Conservation (phyloP, 2,329 filamentous ascomycete species). For the Trematosphaeria pertusa region DNA sequence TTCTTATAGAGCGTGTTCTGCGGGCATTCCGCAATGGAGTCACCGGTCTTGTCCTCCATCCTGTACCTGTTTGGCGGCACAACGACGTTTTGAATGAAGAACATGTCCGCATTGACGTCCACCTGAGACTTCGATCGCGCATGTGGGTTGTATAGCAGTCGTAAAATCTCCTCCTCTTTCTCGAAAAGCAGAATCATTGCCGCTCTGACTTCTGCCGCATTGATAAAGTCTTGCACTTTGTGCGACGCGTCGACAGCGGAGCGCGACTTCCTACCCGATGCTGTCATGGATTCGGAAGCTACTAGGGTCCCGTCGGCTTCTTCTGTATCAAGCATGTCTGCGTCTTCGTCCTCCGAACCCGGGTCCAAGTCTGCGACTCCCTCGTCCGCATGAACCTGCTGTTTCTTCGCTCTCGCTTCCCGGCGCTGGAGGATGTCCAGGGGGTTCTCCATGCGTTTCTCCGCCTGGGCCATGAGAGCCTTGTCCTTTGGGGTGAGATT, state of each 20-base stretch:
- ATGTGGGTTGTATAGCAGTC: slow-evolving; percentile 83
- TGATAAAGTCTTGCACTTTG: slow-evolving; percentile 74
- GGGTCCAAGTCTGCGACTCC: slow-evolving; percentile 69
- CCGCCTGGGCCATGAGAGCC: slow-evolving; percentile 74
- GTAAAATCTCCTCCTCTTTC: slow-evolving; percentile 83
- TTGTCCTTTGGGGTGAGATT: slow-evolving; percentile 76
- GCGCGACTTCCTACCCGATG: slow-evolving; percentile 47
- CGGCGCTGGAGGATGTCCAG: slow-evolving; percentile 65
- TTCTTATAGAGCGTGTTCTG: slow-evolving; percentile 88
- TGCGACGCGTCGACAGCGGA: slow-evolving; percentile 40
- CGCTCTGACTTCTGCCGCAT: slow-evolving; percentile 81
- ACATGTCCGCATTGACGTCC: slow-evolving; percentile 82
- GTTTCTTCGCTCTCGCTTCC: slow-evolving; percentile 53
- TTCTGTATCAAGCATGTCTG: slow-evolving; percentile 42
- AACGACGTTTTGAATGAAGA: slow-evolving; percentile 85
- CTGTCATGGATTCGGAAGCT: slow-evolving; percentile 53
- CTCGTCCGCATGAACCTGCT: slow-evolving; percentile 66
- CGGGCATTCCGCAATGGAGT: slow-evolving; percentile 83
- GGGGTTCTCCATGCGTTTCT: slow-evolving; percentile 74
- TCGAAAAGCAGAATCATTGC: slow-evolving; percentile 81
- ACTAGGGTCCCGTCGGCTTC: slow-evolving; percentile 59
- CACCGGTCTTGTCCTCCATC: slow-evolving; percentile 82
- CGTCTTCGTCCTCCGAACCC: slow-evolving; percentile 49
- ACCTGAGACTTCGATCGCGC: slow-evolving; percentile 62
- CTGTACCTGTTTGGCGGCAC: slow-evolving; percentile 93